phyloP scores from a whole-genome alignment of 169 alveolate species.

The Perkinsus chesapeaki region DNA sequence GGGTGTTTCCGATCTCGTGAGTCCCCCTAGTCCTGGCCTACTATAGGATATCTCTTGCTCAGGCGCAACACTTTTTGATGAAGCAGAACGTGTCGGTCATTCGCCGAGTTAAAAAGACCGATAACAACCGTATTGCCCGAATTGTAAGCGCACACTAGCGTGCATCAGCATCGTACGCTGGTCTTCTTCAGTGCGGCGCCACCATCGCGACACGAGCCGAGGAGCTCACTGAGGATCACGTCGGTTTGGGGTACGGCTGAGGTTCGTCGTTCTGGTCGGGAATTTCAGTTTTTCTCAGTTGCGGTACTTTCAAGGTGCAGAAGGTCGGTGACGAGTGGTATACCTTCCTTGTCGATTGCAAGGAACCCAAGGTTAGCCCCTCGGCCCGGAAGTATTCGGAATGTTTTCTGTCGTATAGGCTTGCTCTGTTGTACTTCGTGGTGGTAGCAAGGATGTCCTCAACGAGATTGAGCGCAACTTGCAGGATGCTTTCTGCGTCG shows the following conservation, averaged over 20 bases:
- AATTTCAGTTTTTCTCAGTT: not conserved
- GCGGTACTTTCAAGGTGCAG: not conserved
- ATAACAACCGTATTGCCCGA: constrained; percentile 90
- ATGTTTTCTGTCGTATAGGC: constrained; percentile 73
- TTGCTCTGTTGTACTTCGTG: constrained; percentile 94
- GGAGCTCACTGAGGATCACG: constrained; percentile 82
- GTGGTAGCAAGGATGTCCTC: constrained; percentile 97
- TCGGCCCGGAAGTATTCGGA: not conserved
- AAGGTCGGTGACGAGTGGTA: constrained; percentile 69
- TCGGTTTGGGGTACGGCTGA: constrained; percentile 13
- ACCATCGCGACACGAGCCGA: constrained; percentile 96
- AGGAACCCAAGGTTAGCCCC: constrained; percentile 1
- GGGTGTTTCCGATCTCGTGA: constrained; percentile 44
- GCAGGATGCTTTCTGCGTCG: constrained; percentile 96
- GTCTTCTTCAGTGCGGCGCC: constrained; percentile 77
- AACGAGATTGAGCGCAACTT: constrained; percentile 92
- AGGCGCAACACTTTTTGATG: constrained; percentile 90
- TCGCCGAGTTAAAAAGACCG: constrained; percentile 89
- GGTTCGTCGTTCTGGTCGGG: not conserved
- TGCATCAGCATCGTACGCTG: not conserved
- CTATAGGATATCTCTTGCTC: constrained; percentile 81
- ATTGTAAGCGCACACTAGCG: constrained; percentile 23
- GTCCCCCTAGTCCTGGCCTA: not conserved
- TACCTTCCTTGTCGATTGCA: constrained; percentile 24
- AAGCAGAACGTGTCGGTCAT: constrained; percentile 85